Evolutionary conservation across 2,329 filamentous ascomycete genomes (phyloP), one percentile per base, ranked within the genome.

Genomic region (Fusarium pilosicola): DNA sequence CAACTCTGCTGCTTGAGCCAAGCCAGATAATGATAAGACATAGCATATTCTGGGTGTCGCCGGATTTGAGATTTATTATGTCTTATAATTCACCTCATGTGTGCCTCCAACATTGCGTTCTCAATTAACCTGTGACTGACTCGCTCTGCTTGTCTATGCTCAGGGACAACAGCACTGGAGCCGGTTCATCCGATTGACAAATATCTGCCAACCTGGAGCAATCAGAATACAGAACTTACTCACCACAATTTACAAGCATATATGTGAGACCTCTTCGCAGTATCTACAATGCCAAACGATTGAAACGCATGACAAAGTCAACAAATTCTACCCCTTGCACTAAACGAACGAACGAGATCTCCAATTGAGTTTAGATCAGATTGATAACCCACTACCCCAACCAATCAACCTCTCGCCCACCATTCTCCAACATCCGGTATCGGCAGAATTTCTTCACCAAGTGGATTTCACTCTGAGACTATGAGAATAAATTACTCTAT

Each of bases 391-490:
- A 26, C 36, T 39, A 17, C 22, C 44, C 44, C 5, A 49, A 32
- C 64, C 64, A 67, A 66, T 67, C 14, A 67, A 15, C 7, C 18
- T 10, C 22, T 14, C 36, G 44, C 62, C 49, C 38, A 51, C 46
- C 26, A 15, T 36, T 42, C 49, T 36, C 62, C 44, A 66, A 59
- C 38, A 51, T 66, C 64, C 64, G 64, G 46, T 42, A 66, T 67
- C 64, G 64, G 64, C 44, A 15, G 18, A 30, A 32, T 38, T 54
- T 20, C 30, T 18, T 17, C 20, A 59, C 44, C 38, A 67, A 60
- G 64, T 67, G 62, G 64, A 32, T 59, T 60, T 42, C 41, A 24
- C 5, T 38, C 57, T 44, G 51, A 32, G 7, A 32, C 51, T 45
- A 30, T 2, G 24, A 20, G 41, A 41, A 49, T n/a, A 57, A n/a